Conservation (phyloP, 306 rosid species). For the Cicer bijugum region DNA sequence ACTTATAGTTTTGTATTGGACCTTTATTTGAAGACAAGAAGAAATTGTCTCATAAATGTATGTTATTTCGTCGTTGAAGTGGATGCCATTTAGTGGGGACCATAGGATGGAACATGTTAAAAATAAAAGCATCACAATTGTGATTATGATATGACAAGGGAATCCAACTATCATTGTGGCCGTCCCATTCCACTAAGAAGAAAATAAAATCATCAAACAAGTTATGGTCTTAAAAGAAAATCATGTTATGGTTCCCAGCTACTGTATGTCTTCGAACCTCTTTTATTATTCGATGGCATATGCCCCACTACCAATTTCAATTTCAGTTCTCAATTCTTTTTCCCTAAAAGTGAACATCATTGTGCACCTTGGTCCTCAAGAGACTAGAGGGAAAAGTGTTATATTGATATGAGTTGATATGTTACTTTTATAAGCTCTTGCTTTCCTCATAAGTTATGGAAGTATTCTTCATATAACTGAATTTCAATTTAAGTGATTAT, state of each 20-base stretch:
- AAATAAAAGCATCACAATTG: conserved; percentile 34
- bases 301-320: conserved; percentile 38
- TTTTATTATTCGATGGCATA: conserved; percentile 44
- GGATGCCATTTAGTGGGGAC: conserved; percentile 46
- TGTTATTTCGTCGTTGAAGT: conserved; percentile 48
- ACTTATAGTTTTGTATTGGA: too few relatives aligned
- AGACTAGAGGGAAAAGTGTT: conserved; percentile 1
- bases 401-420: neutral
- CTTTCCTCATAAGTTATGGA: conserved; percentile 4
- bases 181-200: conserved; percentile 39
- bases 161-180: conserved; percentile 43
- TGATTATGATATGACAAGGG: conserved; percentile 42
- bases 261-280: conserved; percentile 41
- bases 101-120: conserved; percentile 36
- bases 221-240: conserved; percentile 31
- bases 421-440: conserved; percentile 13
- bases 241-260: conserved; percentile 36
- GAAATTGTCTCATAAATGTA: conserved; percentile 43
- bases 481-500: neutral
- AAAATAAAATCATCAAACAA: conserved; percentile 5
- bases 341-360: conserved; percentile 19
- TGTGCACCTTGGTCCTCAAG: conserved; percentile 28
- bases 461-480: neutral
- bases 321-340: neutral
- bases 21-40: neutral